Percentiles rank a stretch among this genome's conserved stretches.
These are phyloP conservation scores for Quercus ilex DNA, from an alignment of 306 rosid species.

Conservation along the genomic window DNA sequence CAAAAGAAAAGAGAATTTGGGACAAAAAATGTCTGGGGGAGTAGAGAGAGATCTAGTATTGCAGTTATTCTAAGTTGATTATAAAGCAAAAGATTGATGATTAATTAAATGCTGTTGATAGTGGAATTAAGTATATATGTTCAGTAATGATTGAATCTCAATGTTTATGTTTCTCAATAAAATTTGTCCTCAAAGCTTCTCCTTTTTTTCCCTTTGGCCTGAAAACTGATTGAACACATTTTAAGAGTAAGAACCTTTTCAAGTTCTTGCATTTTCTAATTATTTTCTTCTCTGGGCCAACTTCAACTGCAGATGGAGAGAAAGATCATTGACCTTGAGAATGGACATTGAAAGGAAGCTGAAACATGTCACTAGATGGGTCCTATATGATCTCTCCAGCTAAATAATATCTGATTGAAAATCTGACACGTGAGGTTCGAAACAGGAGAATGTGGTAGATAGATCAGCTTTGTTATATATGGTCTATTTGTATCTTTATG, in stretches of 20 bases:
- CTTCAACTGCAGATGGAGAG: constrained; percentile 4
- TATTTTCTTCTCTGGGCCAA: neutral
- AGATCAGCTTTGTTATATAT: neutral
- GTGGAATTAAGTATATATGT: neutral
- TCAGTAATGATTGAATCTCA: neutral
- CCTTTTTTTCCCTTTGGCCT: neutral
- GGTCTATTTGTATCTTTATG: neutral
- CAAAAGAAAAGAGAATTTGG: too few relatives aligned
- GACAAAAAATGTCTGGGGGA: too few relatives aligned
- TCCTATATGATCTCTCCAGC: constrained; percentile 10
- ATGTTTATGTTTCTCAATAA: neutral
- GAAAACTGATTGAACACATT: neutral
- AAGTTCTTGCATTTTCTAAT: neutral
- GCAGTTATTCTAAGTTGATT: neutral
- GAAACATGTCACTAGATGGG: neutral
- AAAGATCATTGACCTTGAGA: neutral
- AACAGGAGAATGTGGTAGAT: neutral
- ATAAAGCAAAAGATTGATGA: too few relatives aligned
- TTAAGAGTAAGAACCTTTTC: neutral
- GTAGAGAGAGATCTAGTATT: too few relatives aligned
- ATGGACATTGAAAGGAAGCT: neutral
- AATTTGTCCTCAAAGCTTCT: neutral
- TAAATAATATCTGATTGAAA: constrained; percentile 5
- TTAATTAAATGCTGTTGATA: neutral
- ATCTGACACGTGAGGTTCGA: neutral